Conservation (phyloP, 257 asterid genomes). For the Apocynum venetum region DNA sequence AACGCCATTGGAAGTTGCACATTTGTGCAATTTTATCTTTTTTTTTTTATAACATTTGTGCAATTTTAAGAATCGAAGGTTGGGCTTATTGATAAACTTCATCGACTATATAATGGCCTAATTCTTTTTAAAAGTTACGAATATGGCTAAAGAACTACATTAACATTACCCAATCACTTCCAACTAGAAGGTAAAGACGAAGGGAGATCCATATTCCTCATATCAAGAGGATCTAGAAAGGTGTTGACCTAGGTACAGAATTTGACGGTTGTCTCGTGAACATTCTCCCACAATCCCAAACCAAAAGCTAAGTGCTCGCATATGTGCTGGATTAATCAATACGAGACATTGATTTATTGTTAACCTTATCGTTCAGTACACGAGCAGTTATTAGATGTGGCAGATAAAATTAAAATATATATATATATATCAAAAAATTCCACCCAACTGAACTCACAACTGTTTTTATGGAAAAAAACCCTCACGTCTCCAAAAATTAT, state of each 20-base stretch:
- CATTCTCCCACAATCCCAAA: slow-evolving; percentile 3
- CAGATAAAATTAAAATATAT: neutral
- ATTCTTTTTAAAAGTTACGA: neutral
- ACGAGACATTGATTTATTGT: neutral
- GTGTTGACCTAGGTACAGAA: neutral
- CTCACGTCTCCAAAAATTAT: neutral
- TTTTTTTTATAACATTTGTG: neutral
- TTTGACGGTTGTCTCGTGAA: neutral
- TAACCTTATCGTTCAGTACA: neutral
- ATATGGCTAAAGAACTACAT: neutral
- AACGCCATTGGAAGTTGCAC: neutral
- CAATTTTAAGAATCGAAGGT: neutral
- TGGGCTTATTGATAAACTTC: neutral
- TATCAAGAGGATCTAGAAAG: neutral
- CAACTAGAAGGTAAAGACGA: neutral
- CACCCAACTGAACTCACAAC: neutral
- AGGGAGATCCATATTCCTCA: neutral
- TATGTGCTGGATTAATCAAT: neutral
- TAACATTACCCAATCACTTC: neutral
- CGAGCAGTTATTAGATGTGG: neutral
- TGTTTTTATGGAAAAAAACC: neutral
- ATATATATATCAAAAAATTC: neutral
- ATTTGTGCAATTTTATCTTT: too few species aligned
- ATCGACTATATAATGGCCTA: neutral
- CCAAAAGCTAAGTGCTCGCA: neutral